Evolutionary conservation across 2,329 filamentous ascomycete genomes (phyloP).

Genomic region (Xylogone sp.): DNA sequence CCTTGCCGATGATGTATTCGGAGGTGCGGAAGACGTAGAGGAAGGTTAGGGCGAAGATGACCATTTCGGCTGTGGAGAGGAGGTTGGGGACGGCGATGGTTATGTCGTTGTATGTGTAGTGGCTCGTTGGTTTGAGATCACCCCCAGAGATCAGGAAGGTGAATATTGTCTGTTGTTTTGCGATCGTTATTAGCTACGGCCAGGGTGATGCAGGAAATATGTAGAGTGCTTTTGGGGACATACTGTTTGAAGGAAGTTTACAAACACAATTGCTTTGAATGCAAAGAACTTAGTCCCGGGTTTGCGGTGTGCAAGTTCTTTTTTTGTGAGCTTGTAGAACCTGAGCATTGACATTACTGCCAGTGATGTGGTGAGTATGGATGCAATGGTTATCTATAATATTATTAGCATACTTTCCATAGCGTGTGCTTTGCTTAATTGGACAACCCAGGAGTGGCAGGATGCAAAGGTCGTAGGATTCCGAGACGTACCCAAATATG

Average conservation of each 20-base stretch:
- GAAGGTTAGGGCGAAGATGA: constrained; percentile 11
- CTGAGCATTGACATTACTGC: constrained; percentile 9
- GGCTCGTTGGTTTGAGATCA: constrained; percentile 9
- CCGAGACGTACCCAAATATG: constrained; percentile 30
- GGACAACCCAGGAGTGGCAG: background rate
- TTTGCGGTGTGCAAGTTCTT: constrained; percentile 2
- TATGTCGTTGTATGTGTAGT: constrained; percentile 13
- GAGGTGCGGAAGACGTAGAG: constrained; percentile 9
- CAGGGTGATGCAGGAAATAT: background rate
- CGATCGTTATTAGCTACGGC: background rate
- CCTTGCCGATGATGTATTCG: constrained; percentile 7
- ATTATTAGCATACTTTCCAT: background rate
- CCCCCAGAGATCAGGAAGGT: constrained; percentile 9
- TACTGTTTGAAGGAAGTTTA: constrained; percentile 16
- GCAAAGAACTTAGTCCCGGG: constrained; percentile 11
- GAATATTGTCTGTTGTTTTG: constrained; percentile 9
- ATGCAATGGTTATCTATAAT: background rate
- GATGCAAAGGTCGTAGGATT: background rate
- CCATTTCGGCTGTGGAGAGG: constrained; percentile 13
- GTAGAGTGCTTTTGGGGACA: background rate
- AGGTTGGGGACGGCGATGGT: constrained; percentile 12
- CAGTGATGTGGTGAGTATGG: constrained; percentile 7
- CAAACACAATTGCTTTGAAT: constrained; percentile 15
- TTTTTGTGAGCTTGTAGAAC: constrained; percentile 13
- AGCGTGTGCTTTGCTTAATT: too few species aligned